Evolutionary conservation across 306 rosid genomes (phyloP).

Genomic region (Citrullus colocynthis): DNA sequence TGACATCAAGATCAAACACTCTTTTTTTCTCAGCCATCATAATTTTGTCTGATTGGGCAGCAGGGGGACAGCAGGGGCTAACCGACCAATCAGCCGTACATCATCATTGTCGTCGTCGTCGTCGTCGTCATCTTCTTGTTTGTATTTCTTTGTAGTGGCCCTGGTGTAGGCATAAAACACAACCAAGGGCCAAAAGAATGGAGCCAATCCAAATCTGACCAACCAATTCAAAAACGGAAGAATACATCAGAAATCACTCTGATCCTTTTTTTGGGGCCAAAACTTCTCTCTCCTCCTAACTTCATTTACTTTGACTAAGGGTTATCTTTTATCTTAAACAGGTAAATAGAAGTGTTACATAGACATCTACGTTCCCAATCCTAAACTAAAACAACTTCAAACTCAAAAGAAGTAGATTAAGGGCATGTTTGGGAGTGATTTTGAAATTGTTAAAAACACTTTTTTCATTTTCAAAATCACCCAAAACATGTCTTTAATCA

Average conservation of each 20-base stretch:
- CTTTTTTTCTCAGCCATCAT: neutral
- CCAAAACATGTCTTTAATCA: too few relatives aligned
- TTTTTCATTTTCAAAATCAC: too few relatives aligned
- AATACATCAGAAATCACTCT: neutral
- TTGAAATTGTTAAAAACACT: too few relatives aligned
- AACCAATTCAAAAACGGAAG: neutral
- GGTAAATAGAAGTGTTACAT: neutral
- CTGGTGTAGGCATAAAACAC: neutral
- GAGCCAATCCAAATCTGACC: constrained; percentile 3
- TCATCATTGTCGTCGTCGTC: neutral
- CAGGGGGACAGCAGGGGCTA: neutral
- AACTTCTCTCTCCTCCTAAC: neutral
- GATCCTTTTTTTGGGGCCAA: neutral
- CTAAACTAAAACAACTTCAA: neutral
- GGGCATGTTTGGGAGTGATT: too few relatives aligned
- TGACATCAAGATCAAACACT: neutral
- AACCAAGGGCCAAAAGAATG: constrained; percentile 9
- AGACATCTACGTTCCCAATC: neutral
- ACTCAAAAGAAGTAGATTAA: neutral
- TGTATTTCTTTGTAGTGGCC: neutral
- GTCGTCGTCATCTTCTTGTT: neutral
- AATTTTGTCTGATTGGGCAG: neutral
- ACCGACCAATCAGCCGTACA: neutral
- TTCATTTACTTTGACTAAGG: too few relatives aligned
- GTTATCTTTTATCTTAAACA: neutral